phyloP scores from a whole-genome alignment of 2,329 filamentous ascomycete species.

The Arthrinium phaeospermum region DNA sequence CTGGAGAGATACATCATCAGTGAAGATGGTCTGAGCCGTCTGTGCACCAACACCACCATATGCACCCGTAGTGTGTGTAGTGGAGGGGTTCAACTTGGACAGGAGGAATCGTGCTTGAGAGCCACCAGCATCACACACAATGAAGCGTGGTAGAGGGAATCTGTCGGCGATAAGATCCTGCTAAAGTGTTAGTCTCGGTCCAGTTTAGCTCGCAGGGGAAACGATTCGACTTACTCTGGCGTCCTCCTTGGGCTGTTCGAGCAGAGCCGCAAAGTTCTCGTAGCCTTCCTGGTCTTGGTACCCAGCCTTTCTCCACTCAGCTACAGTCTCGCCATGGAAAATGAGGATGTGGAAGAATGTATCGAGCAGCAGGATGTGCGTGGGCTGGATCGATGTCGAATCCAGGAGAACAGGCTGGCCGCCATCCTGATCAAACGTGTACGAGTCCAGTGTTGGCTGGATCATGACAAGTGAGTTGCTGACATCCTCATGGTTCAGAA shows the following conservation, averaged over 20 bases:
- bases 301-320: constrained; percentile 96
- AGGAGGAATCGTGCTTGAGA: constrained; percentile 97
- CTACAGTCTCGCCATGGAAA: constrained; percentile 97
- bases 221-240: constrained; percentile 72
- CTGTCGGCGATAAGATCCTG: constrained; percentile 96
- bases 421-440: constrained; percentile 95
- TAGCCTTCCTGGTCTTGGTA: constrained; percentile 99
- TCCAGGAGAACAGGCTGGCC: constrained; percentile 93
- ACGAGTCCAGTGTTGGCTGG: constrained; percentile 95
- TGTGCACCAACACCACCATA: constrained; percentile 87
- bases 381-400: constrained; percentile 93
- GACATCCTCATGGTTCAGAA: constrained; percentile 96
- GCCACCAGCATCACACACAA: constrained; percentile 97
- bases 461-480: constrained; percentile 99
- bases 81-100: constrained; percentile 96
- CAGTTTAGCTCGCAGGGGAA: constrained; percentile 5
- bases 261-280: constrained; percentile 87
- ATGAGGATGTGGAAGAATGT: constrained; percentile 99
- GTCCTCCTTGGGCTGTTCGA: constrained; percentile 96
- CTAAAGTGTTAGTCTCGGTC: constrained; percentile 30
- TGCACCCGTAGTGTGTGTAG: constrained; percentile 90
- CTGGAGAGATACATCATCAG: constrained; percentile 95
- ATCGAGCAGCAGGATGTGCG: constrained; percentile 91
- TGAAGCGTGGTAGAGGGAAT: constrained; percentile 97
- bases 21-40: constrained; percentile 97